A percentile compares a stretch with the other conserved stretches of the same genome.
Conservation (phyloP, 495 filamentous ascomycete species). For the Neurospora sublineolata region DNA sequence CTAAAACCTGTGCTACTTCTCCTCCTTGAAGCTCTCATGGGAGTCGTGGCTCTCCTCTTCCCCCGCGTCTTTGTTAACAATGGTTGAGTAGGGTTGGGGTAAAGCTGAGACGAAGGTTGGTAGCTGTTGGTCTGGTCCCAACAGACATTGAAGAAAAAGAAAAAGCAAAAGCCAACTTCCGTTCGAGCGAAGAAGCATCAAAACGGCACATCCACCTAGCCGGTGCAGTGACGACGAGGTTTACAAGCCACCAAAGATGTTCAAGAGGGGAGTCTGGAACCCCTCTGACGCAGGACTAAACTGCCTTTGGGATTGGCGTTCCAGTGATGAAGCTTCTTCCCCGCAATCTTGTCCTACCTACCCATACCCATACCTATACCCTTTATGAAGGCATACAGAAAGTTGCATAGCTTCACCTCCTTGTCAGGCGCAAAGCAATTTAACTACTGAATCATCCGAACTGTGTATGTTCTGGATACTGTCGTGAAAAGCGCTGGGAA, state of each 20-base stretch:
- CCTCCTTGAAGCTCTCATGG: neutral
- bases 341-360: neutral
- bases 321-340: neutral
- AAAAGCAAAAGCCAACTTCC: neutral
- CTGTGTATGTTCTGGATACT: neutral
- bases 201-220: neutral
- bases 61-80: neutral
- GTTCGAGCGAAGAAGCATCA: conserved; percentile 6
- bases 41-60: neutral
- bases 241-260: neutral
- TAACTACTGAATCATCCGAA: neutral
- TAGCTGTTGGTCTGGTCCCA: too few relatives aligned
- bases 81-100: neutral
- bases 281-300: neutral
- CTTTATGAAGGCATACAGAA: neutral
- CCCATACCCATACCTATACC: neutral
- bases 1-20: neutral
- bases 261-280: neutral
- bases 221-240: neutral
- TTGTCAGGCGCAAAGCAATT: neutral
- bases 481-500: neutral
- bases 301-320: neutral
- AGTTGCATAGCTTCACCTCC: neutral
- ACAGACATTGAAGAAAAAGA: neutral
- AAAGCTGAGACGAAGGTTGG: neutral